These are phyloP conservation scores for Cutaneotrichosporon sp. DNA, from an alignment of 1,284 basidiomycete genomes.

Conservation along the genomic window DNA sequence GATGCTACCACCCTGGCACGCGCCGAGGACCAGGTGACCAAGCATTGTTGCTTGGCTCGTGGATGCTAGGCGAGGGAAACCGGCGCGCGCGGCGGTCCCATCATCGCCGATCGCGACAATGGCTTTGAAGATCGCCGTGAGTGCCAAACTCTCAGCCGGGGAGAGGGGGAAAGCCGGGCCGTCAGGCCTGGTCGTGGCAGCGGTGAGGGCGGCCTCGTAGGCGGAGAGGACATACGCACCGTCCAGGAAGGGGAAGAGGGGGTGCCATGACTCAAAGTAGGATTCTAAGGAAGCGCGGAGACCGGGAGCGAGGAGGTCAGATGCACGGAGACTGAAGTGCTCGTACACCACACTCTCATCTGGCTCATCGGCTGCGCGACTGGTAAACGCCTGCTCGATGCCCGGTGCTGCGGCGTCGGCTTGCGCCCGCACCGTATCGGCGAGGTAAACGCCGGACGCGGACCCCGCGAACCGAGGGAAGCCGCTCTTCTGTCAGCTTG, in stretches of 20 bases:
- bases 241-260: constrained; percentile 35
- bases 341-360: constrained; percentile 16
- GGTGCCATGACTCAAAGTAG: constrained; percentile 36
- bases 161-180: constrained; percentile 20
- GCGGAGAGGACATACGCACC: constrained; percentile 23
- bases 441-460: constrained; percentile 30
- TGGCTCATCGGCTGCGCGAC: constrained; percentile 23
- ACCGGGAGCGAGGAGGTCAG: constrained; percentile 15
- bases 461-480: constrained; percentile 35
- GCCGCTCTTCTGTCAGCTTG: constrained; percentile 23
- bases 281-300: constrained; percentile 18
- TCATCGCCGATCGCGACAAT: constrained; percentile 18
- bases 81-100: not conserved
- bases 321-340: constrained; percentile 15
- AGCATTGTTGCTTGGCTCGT: constrained; percentile 19
- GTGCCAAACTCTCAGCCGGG: constrained; percentile 18
- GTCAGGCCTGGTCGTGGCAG: constrained; percentile 4
- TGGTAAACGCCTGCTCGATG: constrained; percentile 28
- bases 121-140: constrained; percentile 24
- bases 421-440: constrained; percentile 21
- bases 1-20: constrained; percentile 23
- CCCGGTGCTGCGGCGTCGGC: constrained; percentile 11
- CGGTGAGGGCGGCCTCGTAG: constrained; percentile 20
- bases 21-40: constrained; percentile 19
- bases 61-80: not conserved